phyloP scores from a whole-genome alignment of 2,329 filamentous ascomycete species.

The Chaetoscypha palmicola region DNA sequence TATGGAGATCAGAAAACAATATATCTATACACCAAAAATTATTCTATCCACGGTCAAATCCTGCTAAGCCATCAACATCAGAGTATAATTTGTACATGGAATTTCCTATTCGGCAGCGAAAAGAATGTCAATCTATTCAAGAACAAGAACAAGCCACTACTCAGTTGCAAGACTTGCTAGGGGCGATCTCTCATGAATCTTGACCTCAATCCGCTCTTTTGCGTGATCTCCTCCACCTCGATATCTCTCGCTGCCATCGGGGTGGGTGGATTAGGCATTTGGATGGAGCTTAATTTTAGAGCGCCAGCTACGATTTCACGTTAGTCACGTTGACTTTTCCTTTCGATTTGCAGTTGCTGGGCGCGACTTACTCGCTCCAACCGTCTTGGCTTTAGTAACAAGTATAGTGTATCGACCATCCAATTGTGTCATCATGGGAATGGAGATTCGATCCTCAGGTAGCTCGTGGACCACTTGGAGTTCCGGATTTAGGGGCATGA shows the following conservation, averaged over 20 bases:
- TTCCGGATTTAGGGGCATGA: constrained; percentile 4
- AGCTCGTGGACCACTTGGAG: constrained; percentile 5
- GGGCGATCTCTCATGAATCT: not conserved
- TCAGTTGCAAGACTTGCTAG: too few relatives aligned
- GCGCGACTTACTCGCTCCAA: constrained; percentile 12
- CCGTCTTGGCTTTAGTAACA: constrained; percentile 4
- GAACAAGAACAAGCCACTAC: too few relatives aligned
- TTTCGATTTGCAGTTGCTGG: too few relatives aligned
- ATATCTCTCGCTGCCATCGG: not conserved
- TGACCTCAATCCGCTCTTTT: not conserved
- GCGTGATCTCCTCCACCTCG: not conserved
- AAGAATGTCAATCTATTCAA: too few relatives aligned
- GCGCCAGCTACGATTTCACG: not conserved
- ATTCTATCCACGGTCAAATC: too few relatives aligned
- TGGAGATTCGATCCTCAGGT: constrained; percentile 6
- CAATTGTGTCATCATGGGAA: constrained; percentile 5
- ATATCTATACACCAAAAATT: too few relatives aligned
- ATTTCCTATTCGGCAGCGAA: too few relatives aligned
- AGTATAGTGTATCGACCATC: constrained; percentile 9
- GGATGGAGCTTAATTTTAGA: not conserved
- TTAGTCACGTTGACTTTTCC: not conserved
- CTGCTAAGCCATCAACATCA: too few relatives aligned
- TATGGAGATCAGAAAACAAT: too few relatives aligned
- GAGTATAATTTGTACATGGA: too few relatives aligned
- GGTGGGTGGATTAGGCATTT: too few relatives aligned